Base-by-base conservation (phyloP, 2,329 filamentous ascomycete genomes). In the Aspergillus transmontanensis region DNA sequence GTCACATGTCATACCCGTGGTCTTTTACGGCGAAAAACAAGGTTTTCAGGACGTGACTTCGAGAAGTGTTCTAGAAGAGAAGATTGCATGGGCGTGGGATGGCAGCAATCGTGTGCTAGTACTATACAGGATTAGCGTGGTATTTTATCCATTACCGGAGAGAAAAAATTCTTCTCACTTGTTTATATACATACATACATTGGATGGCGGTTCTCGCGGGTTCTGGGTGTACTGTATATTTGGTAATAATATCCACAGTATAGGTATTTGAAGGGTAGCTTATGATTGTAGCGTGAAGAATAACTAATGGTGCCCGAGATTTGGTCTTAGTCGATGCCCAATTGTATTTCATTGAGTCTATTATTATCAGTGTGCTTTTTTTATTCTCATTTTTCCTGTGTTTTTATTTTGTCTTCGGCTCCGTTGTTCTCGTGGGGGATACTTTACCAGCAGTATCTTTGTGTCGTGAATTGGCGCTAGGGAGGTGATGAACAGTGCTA, bases 11-110 rank as follows among this genome's bases (percentile, higher is more conserved):
- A 32, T 12, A 16, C 36, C 56, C 55, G 16, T 57, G 34, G 45
- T 50, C 30, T 12, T 36, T 36, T 39, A 23, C 7, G 14, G 5
- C 14, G 14, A 32, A 9, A 51, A 54, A 59, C 59, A 61, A 61
- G 51, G 56, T 64, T 62, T 58, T 12, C 39, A 32, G 50, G 39
- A 41, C 43, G 50, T 55, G 16, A 58, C 58, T 66, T 66, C 65
- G 63, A 65, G 65, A 66, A 66, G 23, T 21, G n/a, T 66, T 66
- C 65, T 66, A 66, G 65, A 66, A 66, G 53, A 43, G 56, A 26
- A 26, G 21, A 32, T 12, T 12, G 32, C n/a, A 23, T 53, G 32
- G n/a, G 41, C n/a, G 45, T 36, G 45, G 21, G 23, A 28, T 55
- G 23, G 26, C 39, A 36, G 23, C 28, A 48, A 39, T 21, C 11